These are phyloP conservation scores for Orbilia blumenaviensis DNA, from an alignment of 2,329 filamentous ascomycete species.

Conservation along the genomic window DNA sequence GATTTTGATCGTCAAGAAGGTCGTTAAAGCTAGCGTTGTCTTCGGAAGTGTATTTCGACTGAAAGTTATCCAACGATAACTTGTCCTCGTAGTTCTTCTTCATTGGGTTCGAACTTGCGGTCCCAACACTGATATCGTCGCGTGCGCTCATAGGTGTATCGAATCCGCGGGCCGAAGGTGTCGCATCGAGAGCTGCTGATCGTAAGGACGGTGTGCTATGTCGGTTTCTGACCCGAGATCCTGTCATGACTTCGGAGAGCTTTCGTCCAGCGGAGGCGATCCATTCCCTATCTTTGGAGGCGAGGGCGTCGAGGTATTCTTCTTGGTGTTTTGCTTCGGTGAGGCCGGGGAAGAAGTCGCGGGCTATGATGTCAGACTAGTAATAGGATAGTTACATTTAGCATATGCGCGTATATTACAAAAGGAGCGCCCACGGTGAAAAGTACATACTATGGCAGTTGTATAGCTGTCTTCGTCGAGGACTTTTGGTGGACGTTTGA, in stretches of 20 bases:
- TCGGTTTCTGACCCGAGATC: constrained; percentile 67
- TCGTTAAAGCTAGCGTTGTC: constrained; percentile 98
- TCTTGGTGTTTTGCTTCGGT: constrained; percentile 85
- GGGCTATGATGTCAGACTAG: constrained; percentile 85
- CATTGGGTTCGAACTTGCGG: constrained; percentile 54
- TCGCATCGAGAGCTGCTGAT: constrained; percentile 61
- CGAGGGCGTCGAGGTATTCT: constrained; percentile 90
- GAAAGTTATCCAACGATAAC: constrained; percentile 84
- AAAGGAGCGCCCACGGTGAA: too few relatives aligned
- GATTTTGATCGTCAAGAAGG: constrained; percentile 88
- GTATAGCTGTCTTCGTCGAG: constrained; percentile 96
- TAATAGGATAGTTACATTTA: background rate
- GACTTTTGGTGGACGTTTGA: constrained; percentile 86
- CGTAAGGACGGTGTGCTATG: constrained; percentile 55
- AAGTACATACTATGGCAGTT: constrained; percentile 69
- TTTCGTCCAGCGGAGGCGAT: constrained; percentile 80
- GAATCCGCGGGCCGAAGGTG: constrained; percentile 73
- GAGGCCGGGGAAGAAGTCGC: constrained; percentile 95
- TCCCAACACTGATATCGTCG: constrained; percentile 60
- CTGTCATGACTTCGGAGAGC: constrained; percentile 82
- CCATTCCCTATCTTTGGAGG: constrained; percentile 85
- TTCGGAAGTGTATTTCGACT: constrained; percentile 93
- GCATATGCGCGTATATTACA: too few relatives aligned
- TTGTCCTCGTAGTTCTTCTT: constrained; percentile 72
- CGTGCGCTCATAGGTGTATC: constrained; percentile 72